Percentiles rank a stretch among this genome's conserved stretches.
Conservation (phyloP, 2,329 filamentous ascomycete species). For the Ascochyta rabiei region DNA sequence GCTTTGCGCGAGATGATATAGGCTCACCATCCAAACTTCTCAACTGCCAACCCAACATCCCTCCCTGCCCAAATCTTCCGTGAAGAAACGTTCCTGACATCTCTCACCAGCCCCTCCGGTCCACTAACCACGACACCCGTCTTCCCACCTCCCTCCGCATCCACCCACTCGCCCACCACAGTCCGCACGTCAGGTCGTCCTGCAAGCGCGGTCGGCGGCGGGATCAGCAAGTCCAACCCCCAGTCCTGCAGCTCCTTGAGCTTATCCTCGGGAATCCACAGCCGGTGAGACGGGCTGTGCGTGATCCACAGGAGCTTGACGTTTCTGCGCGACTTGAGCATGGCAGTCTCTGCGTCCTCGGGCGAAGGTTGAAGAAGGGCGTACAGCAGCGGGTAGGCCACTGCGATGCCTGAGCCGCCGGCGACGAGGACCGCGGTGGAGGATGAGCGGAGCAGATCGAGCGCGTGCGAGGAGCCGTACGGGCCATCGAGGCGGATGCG, state of each 20-base stretch:
- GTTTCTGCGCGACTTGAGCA: slow-evolving; percentile 26
- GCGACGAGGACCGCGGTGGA: slow-evolving; percentile 63
- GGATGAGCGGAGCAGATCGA: slow-evolving; percentile 59
- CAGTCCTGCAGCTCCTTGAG: slow-evolving; percentile 56
- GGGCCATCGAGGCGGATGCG: slow-evolving; percentile 66
- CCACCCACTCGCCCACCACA: slow-evolving; percentile 51
- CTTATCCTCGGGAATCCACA: slow-evolving; percentile 60
- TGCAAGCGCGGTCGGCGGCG: slow-evolving; percentile 60
- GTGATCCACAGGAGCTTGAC: slow-evolving; percentile 66
- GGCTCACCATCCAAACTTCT: slow-evolving; percentile 70
- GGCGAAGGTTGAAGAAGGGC: slow-evolving; percentile 48
- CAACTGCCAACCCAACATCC: slow-evolving; percentile 61
- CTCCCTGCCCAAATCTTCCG: slow-evolving; percentile 55
- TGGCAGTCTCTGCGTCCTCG: slow-evolving; percentile 1
- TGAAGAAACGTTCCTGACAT: slow-evolving; percentile 65
- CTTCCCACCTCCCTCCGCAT: slow-evolving; percentile 35
- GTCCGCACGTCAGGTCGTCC: slow-evolving; percentile 60
- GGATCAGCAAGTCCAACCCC: slow-evolving; percentile 61
- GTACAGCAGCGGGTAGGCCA: slow-evolving; percentile 66
- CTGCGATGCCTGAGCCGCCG: slow-evolving; percentile 69
- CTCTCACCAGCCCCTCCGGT: slow-evolving; percentile 66
- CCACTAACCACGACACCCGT: slow-evolving; percentile 65
- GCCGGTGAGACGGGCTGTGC: slow-evolving; percentile 58
- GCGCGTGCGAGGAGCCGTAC: slow-evolving; percentile 64
- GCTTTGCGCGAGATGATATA: neutral